Evolutionary conservation across 495 filamentous ascomycete species (phyloP).

Genomic region (Penicillium goetzii): DNA sequence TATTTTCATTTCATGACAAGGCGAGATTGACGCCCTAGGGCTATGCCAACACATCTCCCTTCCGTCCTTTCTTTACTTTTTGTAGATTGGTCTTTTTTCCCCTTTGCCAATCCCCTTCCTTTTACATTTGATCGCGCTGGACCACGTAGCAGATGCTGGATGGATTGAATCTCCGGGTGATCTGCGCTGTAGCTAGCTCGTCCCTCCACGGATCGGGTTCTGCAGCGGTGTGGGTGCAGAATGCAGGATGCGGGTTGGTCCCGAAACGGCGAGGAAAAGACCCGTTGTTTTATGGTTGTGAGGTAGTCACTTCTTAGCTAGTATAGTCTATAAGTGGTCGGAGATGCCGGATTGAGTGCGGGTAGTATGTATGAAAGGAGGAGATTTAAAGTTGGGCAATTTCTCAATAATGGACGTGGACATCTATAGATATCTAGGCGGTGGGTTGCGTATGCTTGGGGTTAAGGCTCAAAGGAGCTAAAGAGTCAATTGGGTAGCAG

Average conservation of each 20-base stretch:
- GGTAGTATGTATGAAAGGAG: neutral
- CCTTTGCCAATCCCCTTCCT: neutral
- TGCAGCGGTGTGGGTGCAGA: conserved; percentile 14
- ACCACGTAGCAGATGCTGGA: conserved; percentile 3
- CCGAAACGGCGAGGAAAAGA: conserved; percentile 11
- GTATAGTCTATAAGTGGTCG: too few relatives aligned
- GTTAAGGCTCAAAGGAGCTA: neutral
- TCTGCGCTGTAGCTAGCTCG: conserved; percentile 10
- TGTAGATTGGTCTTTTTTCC: neutral
- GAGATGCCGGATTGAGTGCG: neutral
- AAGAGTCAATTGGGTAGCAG: neutral
- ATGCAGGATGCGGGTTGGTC: conserved; percentile 18
- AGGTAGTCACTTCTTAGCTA: neutral
- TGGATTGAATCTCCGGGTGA: conserved; percentile 16
- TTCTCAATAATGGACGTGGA: neutral
- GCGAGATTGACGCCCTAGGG: neutral
- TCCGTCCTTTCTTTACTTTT: neutral
- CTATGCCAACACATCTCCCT: conserved; percentile 9
- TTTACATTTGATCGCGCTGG: neutral
- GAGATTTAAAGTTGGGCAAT: neutral
- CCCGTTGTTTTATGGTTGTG: neutral
- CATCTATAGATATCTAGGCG: neutral
- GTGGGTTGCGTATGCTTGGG: neutral
- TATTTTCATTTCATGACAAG: conserved; percentile 20
- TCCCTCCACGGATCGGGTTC: conserved; percentile 15